Percentiles rank a stretch among this genome's conserved stretches.
phyloP scores from a whole-genome alignment of 352 stramenopile genomes.

The Phytophthora tentaculata region DNA sequence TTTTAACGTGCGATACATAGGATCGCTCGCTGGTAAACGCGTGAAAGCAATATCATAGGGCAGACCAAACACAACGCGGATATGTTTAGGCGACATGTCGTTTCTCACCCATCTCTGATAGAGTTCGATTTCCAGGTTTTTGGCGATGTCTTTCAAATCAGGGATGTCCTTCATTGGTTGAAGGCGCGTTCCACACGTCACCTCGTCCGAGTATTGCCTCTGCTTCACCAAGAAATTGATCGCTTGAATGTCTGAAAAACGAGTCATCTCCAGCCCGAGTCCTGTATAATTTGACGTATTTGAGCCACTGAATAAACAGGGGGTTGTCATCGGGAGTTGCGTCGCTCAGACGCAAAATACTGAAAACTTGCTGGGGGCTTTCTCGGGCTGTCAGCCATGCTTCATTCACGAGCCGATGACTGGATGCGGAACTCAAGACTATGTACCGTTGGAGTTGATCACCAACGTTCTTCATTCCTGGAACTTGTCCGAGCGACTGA shows the following conservation, averaged over 20 bases:
- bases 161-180: not conserved
- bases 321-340: not conserved
- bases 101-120: not conserved
- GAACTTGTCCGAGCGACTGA: slow-evolving; percentile 2
- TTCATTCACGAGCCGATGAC: not conserved
- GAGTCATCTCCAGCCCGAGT: too few relatives aligned
- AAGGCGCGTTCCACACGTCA: not conserved
- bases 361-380: not conserved
- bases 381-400: not conserved
- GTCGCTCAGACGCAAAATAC: not conserved
- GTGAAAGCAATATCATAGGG: not conserved
- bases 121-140: not conserved
- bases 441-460: slow-evolving; percentile 2
- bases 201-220: not conserved
- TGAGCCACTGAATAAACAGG: not conserved
- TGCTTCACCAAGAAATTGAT: not conserved
- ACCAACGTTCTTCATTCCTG: not conserved
- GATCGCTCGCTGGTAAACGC: not conserved
- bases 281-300: not conserved
- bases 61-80: too few relatives aligned
- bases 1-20: not conserved
- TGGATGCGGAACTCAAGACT: not conserved
- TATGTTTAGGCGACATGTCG: too few relatives aligned
- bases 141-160: not conserved
- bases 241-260: not conserved